These are phyloP conservation scores for Harrya chromipes DNA, from an alignment of 768 basidiomycete genomes.

Conservation along the genomic window DNA sequence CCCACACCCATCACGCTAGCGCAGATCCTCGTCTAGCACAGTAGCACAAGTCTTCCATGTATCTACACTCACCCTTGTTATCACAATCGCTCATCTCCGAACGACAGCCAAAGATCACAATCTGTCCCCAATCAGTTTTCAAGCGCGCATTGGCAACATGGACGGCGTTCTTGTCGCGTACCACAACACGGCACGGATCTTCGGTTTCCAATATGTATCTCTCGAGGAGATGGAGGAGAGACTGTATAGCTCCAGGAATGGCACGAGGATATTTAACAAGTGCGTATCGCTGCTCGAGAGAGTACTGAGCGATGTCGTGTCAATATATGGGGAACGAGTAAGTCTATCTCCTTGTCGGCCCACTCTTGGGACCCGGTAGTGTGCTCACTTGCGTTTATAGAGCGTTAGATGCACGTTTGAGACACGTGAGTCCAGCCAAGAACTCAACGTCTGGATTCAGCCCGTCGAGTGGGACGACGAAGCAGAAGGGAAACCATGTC, in stretches of 20 bases:
- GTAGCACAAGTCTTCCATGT: too few species aligned
- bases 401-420: conserved; percentile 62
- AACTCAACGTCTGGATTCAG: conserved; percentile 66
- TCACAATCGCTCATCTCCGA: too few species aligned
- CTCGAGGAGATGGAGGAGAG: conserved; percentile 83
- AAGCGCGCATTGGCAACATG: conserved; percentile 96
- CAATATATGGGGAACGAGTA: conserved; percentile 66
- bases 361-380: too few species aligned
- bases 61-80: too few species aligned
- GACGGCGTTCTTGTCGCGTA: conserved; percentile 89
- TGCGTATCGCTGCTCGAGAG: conserved; percentile 70
- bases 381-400: conserved; percentile 28
- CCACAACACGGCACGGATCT: conserved; percentile 82
- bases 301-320: conserved; percentile 53
- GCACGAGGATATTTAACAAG: conserved; percentile 71
- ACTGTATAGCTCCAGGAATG: conserved; percentile 59
- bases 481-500: conserved; percentile 32
- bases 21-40: too few species aligned
- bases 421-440: conserved; percentile 40
- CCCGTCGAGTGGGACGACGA: conserved; percentile 48
- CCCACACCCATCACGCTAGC: too few species aligned
- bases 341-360: conserved; percentile 15
- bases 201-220: conserved; percentile 93
- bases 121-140: conserved; percentile 55
- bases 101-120: too few species aligned